Base-by-base conservation (phyloP, 2,329 filamentous ascomycete species). In the Parastagonospora avenae region DNA sequence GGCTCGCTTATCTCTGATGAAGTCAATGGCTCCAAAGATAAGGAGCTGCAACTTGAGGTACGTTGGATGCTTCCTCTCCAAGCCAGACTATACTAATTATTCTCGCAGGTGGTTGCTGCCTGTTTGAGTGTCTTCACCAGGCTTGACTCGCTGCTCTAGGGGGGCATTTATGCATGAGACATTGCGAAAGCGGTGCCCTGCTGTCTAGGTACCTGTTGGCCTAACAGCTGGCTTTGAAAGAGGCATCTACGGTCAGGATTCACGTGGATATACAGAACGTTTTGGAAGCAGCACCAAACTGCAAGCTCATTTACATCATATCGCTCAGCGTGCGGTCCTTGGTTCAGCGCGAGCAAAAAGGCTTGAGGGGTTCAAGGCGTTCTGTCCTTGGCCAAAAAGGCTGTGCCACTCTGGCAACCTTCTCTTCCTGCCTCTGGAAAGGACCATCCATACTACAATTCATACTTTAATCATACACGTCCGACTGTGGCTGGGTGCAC, bases 71-170 rank as follows among this genome's bases (percentile, higher is more conserved):
- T n/a, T 8, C 9, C 12, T 1, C 16, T 8, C 42, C 14, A 8
- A 43, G 57, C 65, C 73, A 54, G 74, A 41, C 28, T 12, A 9
- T 15, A 31, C 32, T 52, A 27, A 46, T 10, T 8, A 8, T 11
- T 11, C 19, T 15, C 38, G 50, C 52, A 87, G 84, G 86, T 90
- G 68, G 91, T 99, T 46, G 92, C 94, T 45, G 94, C 94, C 63
- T 97, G 94, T 76, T 79, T 99, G 75, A 96, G 90, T 78, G 94
- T 99, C 68, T 99, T 99, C 76, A 99, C 94, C 59, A 86, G 93
- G 72, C 89, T 99, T 68, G 94, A 99, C 79, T 97, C 94, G 44
- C 82, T 99, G 55, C 87, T 99, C 74, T 99, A 48, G 39, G 10
- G 15, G 27, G 37, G 29, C 11, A 39, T 14, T 27, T 10, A 10